Evolutionary conservation across 1,284 basidiomycete species (phyloP), one percentile per base, ranked within the genome.

Genomic region (Xerocomus subilludens): DNA sequence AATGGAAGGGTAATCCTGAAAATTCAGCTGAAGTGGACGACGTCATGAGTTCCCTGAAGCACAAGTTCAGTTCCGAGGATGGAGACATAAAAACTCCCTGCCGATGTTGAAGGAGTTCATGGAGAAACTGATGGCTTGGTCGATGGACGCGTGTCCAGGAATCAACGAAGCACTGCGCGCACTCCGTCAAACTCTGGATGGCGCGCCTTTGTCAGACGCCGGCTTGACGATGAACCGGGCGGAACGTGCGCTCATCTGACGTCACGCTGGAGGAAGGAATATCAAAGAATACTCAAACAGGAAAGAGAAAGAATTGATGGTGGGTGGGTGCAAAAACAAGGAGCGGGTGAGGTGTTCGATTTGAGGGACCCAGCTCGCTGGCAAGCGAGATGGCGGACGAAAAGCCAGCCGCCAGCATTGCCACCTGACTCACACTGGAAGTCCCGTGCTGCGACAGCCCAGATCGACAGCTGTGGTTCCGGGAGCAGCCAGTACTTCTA

Each of bases 21-120:
- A 21, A 73, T 8, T 76, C 33, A 1, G 63, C 53, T 4, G 59
- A 76, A 2, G 66, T 76, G 3, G 11, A 62, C 0, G 66, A 76
- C 11, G 33, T 73, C 5, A 64, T 60, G 21, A 71, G 47, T 10
- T 72, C 64, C 1, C 16, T 76, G 7, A 75, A 69, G 5, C 74
- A 75, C 32, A 76, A 73, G 38, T n/a, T 5, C 1, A 77, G 62
- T 55, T 76, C 64, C 0, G 68, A 76, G 45, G 60, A 47, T 3
- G 49, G 70, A 0, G 36, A 76, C 14, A 13, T 66, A 10, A 73
- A 16, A 1, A 76, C 59, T 76, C 51, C 25, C 55, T 76, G 0
- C 70, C 64, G 1, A 76, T 76, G 63, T 36, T 47, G 1, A 67
- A 45, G 23, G 56, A 23, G 10, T 74, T 21, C 60, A 70, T 77